Evolutionary conservation across 257 asterid species (phyloP).

Genomic region (Cynanchum wilfordii): DNA sequence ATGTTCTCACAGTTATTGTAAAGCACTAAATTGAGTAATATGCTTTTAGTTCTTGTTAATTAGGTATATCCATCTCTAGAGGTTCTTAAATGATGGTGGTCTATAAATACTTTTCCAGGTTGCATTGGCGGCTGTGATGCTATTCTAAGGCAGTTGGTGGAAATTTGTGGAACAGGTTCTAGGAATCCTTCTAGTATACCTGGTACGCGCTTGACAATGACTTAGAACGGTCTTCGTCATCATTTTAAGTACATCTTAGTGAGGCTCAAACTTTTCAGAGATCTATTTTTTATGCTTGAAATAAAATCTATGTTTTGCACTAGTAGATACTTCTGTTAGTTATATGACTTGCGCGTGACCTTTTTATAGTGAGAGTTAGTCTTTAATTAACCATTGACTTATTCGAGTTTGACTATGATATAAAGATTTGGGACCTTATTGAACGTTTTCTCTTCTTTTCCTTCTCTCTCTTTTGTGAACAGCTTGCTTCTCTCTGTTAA

Average conservation of each 20-base stretch:
- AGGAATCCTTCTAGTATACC: slow-evolving; percentile 50
- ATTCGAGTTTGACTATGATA: too few species aligned
- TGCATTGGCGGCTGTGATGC: slow-evolving; percentile 97
- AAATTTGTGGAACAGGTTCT: slow-evolving; percentile 93
- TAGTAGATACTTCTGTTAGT: too few species aligned
- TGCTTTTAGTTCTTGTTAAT: neutral
- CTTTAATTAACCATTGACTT: too few species aligned
- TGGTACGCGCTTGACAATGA: slow-evolving; percentile 38
- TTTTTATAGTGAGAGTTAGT: too few species aligned
- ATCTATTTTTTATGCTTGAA: too few species aligned
- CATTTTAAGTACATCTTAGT: neutral
- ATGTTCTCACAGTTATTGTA: neutral
- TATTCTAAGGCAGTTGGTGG: slow-evolving; percentile 65
- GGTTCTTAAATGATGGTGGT: neutral
- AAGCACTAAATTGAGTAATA: neutral
- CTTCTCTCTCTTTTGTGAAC: too few species aligned
- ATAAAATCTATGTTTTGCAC: too few species aligned
- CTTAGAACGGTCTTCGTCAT: slow-evolving; percentile 1
- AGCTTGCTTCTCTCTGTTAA: too few species aligned
- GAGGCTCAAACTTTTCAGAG: too few species aligned
- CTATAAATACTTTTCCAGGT: slow-evolving; percentile 40
- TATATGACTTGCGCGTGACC: too few species aligned
- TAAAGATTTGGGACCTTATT: too few species aligned
- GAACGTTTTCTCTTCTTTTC: too few species aligned
- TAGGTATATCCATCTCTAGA: neutral